Evolutionary conservation across 2,329 filamentous ascomycete species (phyloP), one percentile per base, ranked within the genome.

Genomic region (Aurifilum marmelostoma): DNA sequence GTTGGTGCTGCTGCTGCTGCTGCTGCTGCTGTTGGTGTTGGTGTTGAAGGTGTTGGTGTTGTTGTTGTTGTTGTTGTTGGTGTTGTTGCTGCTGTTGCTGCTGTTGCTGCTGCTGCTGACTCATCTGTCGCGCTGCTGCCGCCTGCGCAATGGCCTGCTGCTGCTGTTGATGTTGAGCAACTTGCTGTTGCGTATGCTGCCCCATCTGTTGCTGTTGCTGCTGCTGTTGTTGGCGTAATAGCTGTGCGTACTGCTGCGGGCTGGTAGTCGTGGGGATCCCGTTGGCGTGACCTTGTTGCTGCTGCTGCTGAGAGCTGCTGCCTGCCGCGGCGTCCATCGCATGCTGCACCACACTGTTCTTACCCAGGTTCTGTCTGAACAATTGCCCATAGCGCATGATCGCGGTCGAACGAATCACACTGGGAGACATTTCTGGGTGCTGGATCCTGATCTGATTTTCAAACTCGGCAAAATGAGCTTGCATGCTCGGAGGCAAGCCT

Each of bases 161-260:
- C 41, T 66, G 67, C 27, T 64, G 66, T 58, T 58, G 58, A 32
- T 54, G 43, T 58, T 43, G 29, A 21, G 61, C 27, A 18, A 63
- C 41, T 43, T 56, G 61, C 41, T 60, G 52, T 56, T 29, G 65
- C 21, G 56, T 41, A 34, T 56, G 56, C 58, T 67, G 65, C 12
- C 65, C 39, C 56, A 47, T 34, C 37, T 76, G 75, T 69, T 83
- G 83, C 52, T 76, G 75, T 69, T 83, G 83, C 37, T 82, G 80
- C 71, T 87, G 84, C 71, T 88, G 86, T 73, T 88, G 87, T 52
- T 87, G 85, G 59, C 87, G 79, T 11, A 89, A 81, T 43, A 88
- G 78, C 67, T 87, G 86, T 1, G 87, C 87, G 73, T 89, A 88
- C 71, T 89, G 87, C 54, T 88, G 86, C 37, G 87, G 87, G 68